Evolutionary conservation across 176 grass and related monocot species (phyloP), one percentile per base, ranked within the genome.

Genomic region (Dactylis glomerata): DNA sequence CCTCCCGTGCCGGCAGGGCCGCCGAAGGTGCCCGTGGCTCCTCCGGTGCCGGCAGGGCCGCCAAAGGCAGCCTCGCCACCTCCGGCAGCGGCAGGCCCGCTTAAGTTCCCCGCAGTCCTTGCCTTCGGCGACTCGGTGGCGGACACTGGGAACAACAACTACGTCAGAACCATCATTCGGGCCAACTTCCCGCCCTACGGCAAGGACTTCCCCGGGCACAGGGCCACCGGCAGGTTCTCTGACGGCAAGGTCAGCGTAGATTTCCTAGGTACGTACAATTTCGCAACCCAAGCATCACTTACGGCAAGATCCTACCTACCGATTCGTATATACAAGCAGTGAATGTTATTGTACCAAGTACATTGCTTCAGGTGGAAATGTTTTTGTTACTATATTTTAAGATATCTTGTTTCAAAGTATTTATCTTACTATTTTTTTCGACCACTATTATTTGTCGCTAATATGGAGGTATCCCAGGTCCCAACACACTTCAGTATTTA

Each of bases 71-170:
- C 66, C 9, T 6, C 37, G 12, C 26, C 71, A 27, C 76, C 86
- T 37, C 87, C 87, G 0, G 50, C 24, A 4, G 69, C 37, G 26
- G 56, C 33, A 2, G 82, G 50, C 1, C 80, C 70, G 17, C 73
- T 63, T 0, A 89, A 85, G 49, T 77, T 87, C 26, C 88, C 93
- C 5, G 88, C 93, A 0, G 0, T 93, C 8, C 6, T 92, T 5
- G 85, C 83, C 2, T 96, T 96, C 11, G 91, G 93, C 5, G 93
- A 96, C 66, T 96, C 93, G 5, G 71, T 96, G 8, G 77, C 92
- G 17, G 93, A 96, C 57, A 84, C 88, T 0, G 93, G 93, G 2
- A 96, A 96, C 75, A 96, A 96, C 86, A 86, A 88, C 81, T 56
- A 85, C 15, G 23, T 92, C 0, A 14, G 14, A 1, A 89, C 86